Conservation (phyloP, 208 protist genomes). For the Leptomonas seymouri region DNA sequence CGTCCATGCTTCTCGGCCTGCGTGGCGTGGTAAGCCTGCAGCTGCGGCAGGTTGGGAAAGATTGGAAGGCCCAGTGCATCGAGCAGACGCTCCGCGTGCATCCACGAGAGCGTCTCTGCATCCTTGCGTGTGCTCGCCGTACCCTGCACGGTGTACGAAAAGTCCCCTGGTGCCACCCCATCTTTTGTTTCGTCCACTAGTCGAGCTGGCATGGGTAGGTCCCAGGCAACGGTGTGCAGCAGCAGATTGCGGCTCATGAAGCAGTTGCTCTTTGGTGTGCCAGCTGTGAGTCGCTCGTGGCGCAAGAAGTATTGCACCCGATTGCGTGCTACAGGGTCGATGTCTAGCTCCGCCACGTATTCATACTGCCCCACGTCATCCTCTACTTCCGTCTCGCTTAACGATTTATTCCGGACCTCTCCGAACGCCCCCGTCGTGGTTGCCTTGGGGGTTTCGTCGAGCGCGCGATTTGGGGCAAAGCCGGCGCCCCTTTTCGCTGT, state of each 20-base stretch:
- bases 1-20: conserved; percentile 49
- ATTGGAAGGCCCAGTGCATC: conserved; percentile 70
- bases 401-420: not conserved
- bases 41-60: conserved; percentile 81
- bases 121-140: conserved; percentile 77
- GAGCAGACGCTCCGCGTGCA: conserved; percentile 89
- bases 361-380: conserved; percentile 24
- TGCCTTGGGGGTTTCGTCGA: not conserved
- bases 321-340: conserved; percentile 65
- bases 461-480: not conserved
- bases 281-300: conserved; percentile 29
- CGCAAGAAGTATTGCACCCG: conserved; percentile 89
- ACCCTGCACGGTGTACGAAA: conserved; percentile 44
- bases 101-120: conserved; percentile 86
- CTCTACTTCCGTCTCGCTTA: not conserved
- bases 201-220: conserved; percentile 44
- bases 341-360: conserved; percentile 44
- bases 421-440: not conserved
- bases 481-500: not conserved
- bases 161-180: not conserved
- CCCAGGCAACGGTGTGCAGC: conserved; percentile 48
- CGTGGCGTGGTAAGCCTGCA: conserved; percentile 76
- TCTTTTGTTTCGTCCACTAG: conserved; percentile 11
- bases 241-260: conserved; percentile 33
- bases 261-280: conserved; percentile 19